Percentiles rank a stretch among this genome's conserved stretches.
Evolutionary conservation across 2,329 filamentous ascomycete species (phyloP).

Genomic region (Nothomitra cinnamomea): DNA sequence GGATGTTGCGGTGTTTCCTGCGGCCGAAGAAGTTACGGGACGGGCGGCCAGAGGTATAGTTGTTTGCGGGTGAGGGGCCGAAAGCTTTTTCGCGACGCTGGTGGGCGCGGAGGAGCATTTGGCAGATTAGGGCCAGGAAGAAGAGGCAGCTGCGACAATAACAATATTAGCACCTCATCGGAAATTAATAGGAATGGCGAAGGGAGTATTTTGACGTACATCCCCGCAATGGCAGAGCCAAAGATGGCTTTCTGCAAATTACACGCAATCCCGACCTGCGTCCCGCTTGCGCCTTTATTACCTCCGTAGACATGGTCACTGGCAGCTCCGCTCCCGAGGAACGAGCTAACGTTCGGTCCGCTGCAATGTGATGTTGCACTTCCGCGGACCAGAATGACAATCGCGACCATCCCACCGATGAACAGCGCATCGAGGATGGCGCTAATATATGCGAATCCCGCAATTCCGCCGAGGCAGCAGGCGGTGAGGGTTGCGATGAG

Average conservation of each 20-base stretch:
- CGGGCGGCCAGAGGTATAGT: constrained; percentile 44
- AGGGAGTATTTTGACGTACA: constrained; percentile 33
- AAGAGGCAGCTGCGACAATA: constrained; percentile 47
- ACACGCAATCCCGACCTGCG: constrained; percentile 45
- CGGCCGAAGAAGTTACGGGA: constrained; percentile 27
- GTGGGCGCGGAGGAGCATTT: constrained; percentile 49
- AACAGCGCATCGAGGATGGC: constrained; percentile 66
- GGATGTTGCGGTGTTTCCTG: constrained; percentile 10
- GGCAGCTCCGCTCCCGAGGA: constrained; percentile 45
- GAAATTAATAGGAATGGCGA: neutral
- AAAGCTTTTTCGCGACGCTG: constrained; percentile 60
- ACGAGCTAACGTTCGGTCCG: constrained; percentile 44
- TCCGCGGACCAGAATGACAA: constrained; percentile 55
- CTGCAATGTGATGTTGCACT: constrained; percentile 38
- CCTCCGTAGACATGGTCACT: constrained; percentile 22
- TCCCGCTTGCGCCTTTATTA: constrained; percentile 9
- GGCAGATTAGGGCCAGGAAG: constrained; percentile 51
- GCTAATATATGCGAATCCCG: constrained; percentile 54
- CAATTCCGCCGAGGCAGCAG: constrained; percentile 61
- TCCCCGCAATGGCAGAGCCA: constrained; percentile 59
- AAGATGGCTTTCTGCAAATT: constrained; percentile 60
- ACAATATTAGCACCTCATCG: constrained; percentile 6
- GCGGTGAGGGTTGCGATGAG: constrained; percentile 55
- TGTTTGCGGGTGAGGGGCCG: constrained; percentile 46
- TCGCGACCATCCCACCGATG: constrained; percentile 60